Evolutionary conservation across 1,139 yeast species (phyloP).

Genomic region (Suhomyces maxii): DNA sequence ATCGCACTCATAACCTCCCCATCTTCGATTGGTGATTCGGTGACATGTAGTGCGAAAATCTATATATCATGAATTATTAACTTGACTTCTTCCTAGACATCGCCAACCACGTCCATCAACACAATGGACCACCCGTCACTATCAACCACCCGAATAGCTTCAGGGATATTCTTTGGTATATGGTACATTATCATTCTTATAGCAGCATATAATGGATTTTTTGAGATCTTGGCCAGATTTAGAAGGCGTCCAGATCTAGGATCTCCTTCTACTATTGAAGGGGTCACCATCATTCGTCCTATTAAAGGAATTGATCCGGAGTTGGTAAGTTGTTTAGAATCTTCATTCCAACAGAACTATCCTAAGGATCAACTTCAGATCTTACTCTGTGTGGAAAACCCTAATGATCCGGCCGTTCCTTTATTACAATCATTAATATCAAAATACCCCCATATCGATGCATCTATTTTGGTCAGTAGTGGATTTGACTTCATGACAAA

Average conservation of each 20-base stretch:
- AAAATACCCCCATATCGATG: conserved; percentile 58
- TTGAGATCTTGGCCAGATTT: conserved; percentile 44
- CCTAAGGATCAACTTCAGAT: conserved; percentile 62
- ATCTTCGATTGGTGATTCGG: neutral
- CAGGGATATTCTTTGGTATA: conserved; percentile 24
- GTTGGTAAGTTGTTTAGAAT: conserved; percentile 63
- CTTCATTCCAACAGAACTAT: conserved; percentile 69
- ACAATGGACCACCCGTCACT: neutral
- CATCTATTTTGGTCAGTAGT: conserved; percentile 53
- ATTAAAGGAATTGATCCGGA: conserved; percentile 83
- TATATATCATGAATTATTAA: neutral
- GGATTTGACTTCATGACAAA: conserved; percentile 5
- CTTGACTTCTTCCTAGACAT: neutral
- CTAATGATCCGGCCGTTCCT: conserved; percentile 63
- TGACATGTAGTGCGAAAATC: neutral
- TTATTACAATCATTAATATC: conserved; percentile 51
- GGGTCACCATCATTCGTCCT: conserved; percentile 82
- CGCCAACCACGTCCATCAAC: neutral
- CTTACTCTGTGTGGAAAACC: conserved; percentile 70
- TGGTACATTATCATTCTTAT: conserved; percentile 48
- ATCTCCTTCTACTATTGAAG: conserved; percentile 62
- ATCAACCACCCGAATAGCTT: conserved; percentile 11
- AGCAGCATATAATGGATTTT: conserved; percentile 49
- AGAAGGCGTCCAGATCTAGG: conserved; percentile 20
- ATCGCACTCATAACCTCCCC: neutral